phyloP scores from a whole-genome alignment of 208 protist species.

The Naegleria lovaniensis region DNA sequence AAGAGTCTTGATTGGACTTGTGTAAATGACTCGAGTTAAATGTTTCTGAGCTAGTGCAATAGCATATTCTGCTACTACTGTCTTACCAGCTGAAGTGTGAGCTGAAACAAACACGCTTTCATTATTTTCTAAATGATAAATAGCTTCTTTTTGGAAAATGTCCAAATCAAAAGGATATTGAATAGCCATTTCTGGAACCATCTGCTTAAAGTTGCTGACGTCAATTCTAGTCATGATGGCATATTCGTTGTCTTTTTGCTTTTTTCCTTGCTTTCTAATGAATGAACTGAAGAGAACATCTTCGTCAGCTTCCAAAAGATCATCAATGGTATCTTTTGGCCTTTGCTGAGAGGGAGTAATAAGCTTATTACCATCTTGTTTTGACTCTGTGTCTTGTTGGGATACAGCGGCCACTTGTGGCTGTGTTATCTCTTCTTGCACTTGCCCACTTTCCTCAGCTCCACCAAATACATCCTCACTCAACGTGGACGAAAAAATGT shows the following conservation, averaged over 20 bases:
- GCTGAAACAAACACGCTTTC: constrained; percentile 99
- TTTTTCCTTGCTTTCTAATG: neutral
- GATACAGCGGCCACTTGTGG: too few relatives aligned
- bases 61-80: constrained; percentile 98
- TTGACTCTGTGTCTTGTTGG: neutral
- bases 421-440: neutral
- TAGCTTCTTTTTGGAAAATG: constrained; percentile 51
- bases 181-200: constrained; percentile 27
- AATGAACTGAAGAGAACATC: neutral
- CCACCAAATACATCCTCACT: neutral
- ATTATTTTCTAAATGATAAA: constrained; percentile 84
- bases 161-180: constrained; percentile 27
- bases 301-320: neutral
- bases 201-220: neutral
- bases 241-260: neutral
- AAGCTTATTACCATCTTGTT: neutral
- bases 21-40: constrained; percentile 89
- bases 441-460: neutral
- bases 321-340: neutral
- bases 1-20: constrained; percentile 88
- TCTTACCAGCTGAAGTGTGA: constrained; percentile 99
- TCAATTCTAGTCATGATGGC: neutral
- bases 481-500: neutral
- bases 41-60: constrained; percentile 94
- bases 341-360: neutral